Percentiles rank a stretch among this genome's conserved stretches.
These are phyloP conservation scores for Suillus discolor DNA, from an alignment of 768 basidiomycete genomes.

Conservation along the genomic window DNA sequence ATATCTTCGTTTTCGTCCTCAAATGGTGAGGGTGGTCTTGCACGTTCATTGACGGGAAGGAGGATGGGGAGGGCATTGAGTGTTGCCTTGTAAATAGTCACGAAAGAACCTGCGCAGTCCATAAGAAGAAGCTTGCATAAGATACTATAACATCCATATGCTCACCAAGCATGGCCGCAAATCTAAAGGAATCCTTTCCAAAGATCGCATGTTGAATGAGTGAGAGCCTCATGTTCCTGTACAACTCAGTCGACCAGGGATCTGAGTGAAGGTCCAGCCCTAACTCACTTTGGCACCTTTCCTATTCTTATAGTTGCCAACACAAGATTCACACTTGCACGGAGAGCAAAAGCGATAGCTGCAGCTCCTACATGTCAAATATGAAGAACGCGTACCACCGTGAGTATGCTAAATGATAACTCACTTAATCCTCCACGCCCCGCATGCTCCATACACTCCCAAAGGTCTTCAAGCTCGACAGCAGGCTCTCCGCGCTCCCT, in stretches of 20 bases:
- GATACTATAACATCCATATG: slow-evolving; percentile 11
- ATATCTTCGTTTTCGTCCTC: slow-evolving; percentile 32
- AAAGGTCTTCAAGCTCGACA: slow-evolving; percentile 61
- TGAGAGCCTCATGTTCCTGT: slow-evolving; percentile 62
- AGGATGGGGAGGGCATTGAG: slow-evolving; percentile 78
- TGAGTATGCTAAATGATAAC: slow-evolving; percentile 31
- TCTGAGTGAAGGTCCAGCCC: not conserved
- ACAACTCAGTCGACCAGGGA: not conserved
- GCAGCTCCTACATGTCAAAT: slow-evolving; percentile 63
- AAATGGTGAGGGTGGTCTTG: slow-evolving; percentile 28
- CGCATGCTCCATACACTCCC: slow-evolving; percentile 73
- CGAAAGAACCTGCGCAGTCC: slow-evolving; percentile 60
- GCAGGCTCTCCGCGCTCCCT: slow-evolving; percentile 78
- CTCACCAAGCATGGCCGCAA: slow-evolving; percentile 85
- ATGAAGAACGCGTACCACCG: not conserved
- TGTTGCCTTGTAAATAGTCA: slow-evolving; percentile 75
- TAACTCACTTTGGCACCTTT: slow-evolving; percentile 57
- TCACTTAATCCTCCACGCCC: slow-evolving; percentile 69
- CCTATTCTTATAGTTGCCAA: slow-evolving; percentile 75
- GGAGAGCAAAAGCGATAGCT: slow-evolving; percentile 75
- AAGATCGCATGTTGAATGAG: slow-evolving; percentile 83
- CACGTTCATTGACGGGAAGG: slow-evolving; percentile 44
- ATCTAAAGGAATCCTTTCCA: slow-evolving; percentile 79
- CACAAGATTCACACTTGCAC: slow-evolving; percentile 82
- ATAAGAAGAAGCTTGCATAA: not conserved